phyloP scores from a whole-genome alignment of 2,329 filamentous ascomycete genomes.

The Hymenoscyphus infarciens region DNA sequence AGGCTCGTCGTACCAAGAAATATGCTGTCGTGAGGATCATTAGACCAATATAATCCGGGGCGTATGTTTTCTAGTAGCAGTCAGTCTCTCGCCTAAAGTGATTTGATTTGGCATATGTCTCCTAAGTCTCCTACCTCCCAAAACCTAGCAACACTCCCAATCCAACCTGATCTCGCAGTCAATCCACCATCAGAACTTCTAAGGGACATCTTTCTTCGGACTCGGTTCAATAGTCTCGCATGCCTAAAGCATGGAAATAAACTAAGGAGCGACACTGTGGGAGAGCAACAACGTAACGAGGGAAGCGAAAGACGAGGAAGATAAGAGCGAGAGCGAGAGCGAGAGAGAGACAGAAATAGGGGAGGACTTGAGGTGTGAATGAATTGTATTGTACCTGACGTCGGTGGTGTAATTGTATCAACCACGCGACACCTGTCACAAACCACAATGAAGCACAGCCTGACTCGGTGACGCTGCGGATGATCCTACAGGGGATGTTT shows the following conservation, averaged over 20 bases:
- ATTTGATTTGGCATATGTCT: too few species aligned
- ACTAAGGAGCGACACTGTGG: constrained; percentile 13
- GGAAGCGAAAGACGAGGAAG: not conserved
- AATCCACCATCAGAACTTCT: constrained; percentile 26
- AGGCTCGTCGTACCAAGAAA: constrained; percentile 49
- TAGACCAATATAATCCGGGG: constrained; percentile 83
- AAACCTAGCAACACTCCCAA: constrained; percentile 35
- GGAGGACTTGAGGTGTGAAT: not conserved
- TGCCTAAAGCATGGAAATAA: constrained; percentile 16
- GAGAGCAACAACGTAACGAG: constrained; percentile 1
- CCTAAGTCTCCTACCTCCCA: constrained; percentile 29
- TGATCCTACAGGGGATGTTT: not conserved
- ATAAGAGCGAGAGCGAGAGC: not conserved
- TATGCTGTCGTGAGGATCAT: constrained; percentile 65
- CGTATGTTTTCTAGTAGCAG: constrained; percentile 69
- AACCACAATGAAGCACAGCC: not conserved
- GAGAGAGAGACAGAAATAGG: not conserved
- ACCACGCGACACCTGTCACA: not conserved
- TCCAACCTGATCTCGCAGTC: constrained; percentile 26
- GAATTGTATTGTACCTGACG: not conserved
- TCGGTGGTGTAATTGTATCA: too few species aligned
- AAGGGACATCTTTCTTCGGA: constrained; percentile 21
- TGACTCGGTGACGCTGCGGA: not conserved
- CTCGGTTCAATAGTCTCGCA: constrained; percentile 6
- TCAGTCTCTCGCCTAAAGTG: not conserved